phyloP scores from a whole-genome alignment of 306 rosid genomes.

The Styphnolobium japonicum region DNA sequence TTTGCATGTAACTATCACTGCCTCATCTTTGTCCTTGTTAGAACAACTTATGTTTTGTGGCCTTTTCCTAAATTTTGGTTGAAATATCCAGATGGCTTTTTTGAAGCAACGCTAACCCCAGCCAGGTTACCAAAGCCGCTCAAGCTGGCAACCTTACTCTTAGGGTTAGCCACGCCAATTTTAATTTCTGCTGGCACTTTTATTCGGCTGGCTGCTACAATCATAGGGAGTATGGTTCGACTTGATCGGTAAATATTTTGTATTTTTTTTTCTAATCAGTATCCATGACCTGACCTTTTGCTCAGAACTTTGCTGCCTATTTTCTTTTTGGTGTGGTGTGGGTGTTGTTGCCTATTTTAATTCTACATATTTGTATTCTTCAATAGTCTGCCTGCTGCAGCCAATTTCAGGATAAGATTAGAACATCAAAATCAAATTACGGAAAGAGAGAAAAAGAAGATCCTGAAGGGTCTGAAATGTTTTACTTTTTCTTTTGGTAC shows the following conservation, averaged over 20 bases:
- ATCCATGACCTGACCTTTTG: not conserved
- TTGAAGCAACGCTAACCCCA: slow-evolving; percentile 90
- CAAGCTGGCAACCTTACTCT: slow-evolving; percentile 74
- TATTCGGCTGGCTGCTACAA: slow-evolving; percentile 56
- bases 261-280: not conserved
- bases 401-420: not conserved
- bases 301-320: not conserved
- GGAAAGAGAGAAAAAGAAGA: not conserved
- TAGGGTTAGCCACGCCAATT: slow-evolving; percentile 75
- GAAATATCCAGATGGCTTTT: slow-evolving; percentile 73
- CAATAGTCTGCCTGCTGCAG: not conserved
- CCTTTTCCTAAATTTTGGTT: slow-evolving; percentile 28
- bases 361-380: slow-evolving; percentile 5
- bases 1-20: slow-evolving; percentile 70
- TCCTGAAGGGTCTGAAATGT: not conserved
- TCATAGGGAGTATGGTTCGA: slow-evolving; percentile 74
- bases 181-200: slow-evolving; percentile 74
- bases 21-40: slow-evolving; percentile 30
- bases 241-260: slow-evolving; percentile 68
- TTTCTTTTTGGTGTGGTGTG: not conserved
- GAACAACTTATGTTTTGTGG: slow-evolving; percentile 20
- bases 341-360: not conserved
- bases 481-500: too few relatives aligned
- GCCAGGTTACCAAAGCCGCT: slow-evolving; percentile 80
- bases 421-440: not conserved